phyloP scores from a whole-genome alignment of 2,329 filamentous ascomycete species.

The Cladorrhinum sp. region DNA sequence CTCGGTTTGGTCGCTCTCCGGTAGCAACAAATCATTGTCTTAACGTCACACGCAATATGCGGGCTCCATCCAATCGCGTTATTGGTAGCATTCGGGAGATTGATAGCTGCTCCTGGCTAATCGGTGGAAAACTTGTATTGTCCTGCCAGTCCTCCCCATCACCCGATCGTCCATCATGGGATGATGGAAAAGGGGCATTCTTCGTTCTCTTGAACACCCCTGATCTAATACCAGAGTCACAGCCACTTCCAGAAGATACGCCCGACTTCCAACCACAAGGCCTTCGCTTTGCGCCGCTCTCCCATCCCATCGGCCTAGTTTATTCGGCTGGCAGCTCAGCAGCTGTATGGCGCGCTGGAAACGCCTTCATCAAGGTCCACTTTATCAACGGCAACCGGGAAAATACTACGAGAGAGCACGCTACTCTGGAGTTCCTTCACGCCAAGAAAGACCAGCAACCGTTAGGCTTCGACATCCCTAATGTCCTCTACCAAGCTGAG shows the following conservation, averaged over 20 bases:
- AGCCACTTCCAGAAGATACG: not conserved
- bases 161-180: slow-evolving; percentile 2
- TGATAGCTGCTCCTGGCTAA: not conserved
- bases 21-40: too few species aligned
- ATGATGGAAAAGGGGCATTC: slow-evolving; percentile 2
- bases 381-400: slow-evolving; percentile 9
- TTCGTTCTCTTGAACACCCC: slow-evolving; percentile 4
- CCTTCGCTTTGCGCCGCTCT: too few species aligned
- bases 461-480: slow-evolving; percentile 20
- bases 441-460: not conserved
- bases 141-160: not conserved
- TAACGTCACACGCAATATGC: too few species aligned
- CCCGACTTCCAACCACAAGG: not conserved
- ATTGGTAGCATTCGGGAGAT: not conserved
- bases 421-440: slow-evolving; percentile 17
- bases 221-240: not conserved
- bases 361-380: slow-evolving; percentile 24
- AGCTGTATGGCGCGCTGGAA: slow-evolving; percentile 22
- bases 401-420: slow-evolving; percentile 20
- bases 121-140: not conserved
- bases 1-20: too few species aligned
- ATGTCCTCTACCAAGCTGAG: slow-evolving; percentile 25
- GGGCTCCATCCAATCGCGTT: too few species aligned
- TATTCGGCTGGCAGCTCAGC: slow-evolving; percentile 5
- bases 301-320: slow-evolving; percentile 1